Base-by-base conservation (phyloP, 2,329 filamentous ascomycete genomes). In the Aspergillus fijiensis region DNA sequence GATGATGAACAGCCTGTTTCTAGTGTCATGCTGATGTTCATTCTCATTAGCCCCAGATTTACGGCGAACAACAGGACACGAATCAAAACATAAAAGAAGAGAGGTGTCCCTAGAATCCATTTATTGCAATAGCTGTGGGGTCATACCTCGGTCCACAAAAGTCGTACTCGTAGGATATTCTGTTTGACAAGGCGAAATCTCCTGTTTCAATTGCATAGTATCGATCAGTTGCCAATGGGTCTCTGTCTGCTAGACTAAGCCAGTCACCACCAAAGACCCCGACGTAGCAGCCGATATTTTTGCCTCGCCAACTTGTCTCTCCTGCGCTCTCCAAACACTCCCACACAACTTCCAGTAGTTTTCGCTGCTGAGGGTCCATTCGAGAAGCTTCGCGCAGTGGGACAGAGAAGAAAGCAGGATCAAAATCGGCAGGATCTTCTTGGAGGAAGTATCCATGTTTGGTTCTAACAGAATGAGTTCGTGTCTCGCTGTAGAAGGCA, bases 281-380 rank as follows among this genome's bases (percentile, higher is more conserved):
- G 1, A 70, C 60, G 31, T 63, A 72, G 56, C 63, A 69, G 0
- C 75, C 72, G 1, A 70, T 71, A 16, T 72, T 67, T 7, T 63
- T 58, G 4, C 77, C 73, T 23, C 64, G 49, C 68, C 70, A 72
- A 25, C 67, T 51, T n/a, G 66, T 61, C 59, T 73, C 55, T 51
- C 74, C 70, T 0, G 66, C 67, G 51, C 68, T 67, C 35, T 76
- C 74, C 27, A 77, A 53, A 16, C 67, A 70, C 54, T 77, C 75
- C 45, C 68, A 67, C 5, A 67, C 65, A 10, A 75, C 69, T 12
- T 48, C 25, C 14, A 58, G 45, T 1, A 48, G 7, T 2, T 68
- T 63, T 11, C 72, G 61, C 54, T 75, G 74, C 51, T 76, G 72
- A 0, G 74, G 74, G 51, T 76, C 75, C 5, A 70, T 50, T 5